These are phyloP conservation scores for Amphicarpaea edgeworthii DNA, from an alignment of 306 rosid species.

Conservation along the genomic window DNA sequence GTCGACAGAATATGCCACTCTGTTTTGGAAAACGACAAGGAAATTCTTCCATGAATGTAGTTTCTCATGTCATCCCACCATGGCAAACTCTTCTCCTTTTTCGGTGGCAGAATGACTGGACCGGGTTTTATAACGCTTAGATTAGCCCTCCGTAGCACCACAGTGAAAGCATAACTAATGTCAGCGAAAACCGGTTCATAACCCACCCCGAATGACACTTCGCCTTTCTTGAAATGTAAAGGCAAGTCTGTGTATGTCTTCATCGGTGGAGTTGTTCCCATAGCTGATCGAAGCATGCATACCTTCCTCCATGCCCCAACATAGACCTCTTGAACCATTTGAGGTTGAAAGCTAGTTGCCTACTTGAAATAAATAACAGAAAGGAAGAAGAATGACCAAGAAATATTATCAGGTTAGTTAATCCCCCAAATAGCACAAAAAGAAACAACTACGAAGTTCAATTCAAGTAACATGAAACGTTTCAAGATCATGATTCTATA, in stretches of 20 bases:
- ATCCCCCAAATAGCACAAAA: slow-evolving; percentile 28
- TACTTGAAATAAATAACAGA: slow-evolving; percentile 57
- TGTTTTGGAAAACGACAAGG: slow-evolving; percentile 72
- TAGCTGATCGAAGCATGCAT: slow-evolving; percentile 88
- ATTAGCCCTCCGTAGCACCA: slow-evolving; percentile 96
- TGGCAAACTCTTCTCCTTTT: slow-evolving; percentile 91
- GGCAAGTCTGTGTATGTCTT: slow-evolving; percentile 84
- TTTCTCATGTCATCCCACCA: slow-evolving; percentile 99
- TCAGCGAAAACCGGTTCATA: slow-evolving; percentile 94
- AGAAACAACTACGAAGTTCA: slow-evolving; percentile 19
- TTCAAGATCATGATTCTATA: slow-evolving; percentile 9
- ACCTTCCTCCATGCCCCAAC: slow-evolving; percentile 98
- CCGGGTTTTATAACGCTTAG: slow-evolving; percentile 69
- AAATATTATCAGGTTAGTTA: slow-evolving; percentile 35
- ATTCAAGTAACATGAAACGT: neutral
- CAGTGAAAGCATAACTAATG: slow-evolving; percentile 88
- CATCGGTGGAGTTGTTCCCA: slow-evolving; percentile 96
- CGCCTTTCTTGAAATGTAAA: slow-evolving; percentile 76
- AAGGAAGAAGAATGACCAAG: slow-evolving; percentile 35
- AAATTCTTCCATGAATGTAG: slow-evolving; percentile 83
- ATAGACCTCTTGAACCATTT: slow-evolving; percentile 79
- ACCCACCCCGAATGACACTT: slow-evolving; percentile 88
- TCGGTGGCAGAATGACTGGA: slow-evolving; percentile 70
- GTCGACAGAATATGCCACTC: slow-evolving; percentile 68
- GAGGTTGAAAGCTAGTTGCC: slow-evolving; percentile 99